phyloP scores from a whole-genome alignment of 192 early-diverging fungal genomes.

The Coemansia sp. region DNA sequence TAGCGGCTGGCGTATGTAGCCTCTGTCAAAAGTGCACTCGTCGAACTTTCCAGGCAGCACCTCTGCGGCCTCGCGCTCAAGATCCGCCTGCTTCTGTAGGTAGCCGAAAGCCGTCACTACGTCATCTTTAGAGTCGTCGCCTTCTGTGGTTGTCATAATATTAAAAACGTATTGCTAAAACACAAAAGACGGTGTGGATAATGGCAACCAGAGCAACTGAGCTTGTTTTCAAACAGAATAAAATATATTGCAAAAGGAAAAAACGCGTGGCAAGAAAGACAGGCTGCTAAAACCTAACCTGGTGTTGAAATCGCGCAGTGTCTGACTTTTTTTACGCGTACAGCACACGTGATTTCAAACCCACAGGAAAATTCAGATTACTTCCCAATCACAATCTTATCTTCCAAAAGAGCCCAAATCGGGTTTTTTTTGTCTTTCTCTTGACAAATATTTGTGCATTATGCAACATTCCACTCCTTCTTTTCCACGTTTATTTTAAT shows the following conservation, averaged over 20 bases:
- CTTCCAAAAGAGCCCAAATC: too few species aligned
- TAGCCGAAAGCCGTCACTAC: conserved; percentile 43
- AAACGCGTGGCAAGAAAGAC: not conserved
- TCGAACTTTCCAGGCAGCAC: conserved; percentile 71
- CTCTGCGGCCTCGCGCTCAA: conserved; percentile 53
- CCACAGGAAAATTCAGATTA: too few species aligned
- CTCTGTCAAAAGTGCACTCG: conserved; percentile 69
- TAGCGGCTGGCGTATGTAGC: conserved; percentile 76
- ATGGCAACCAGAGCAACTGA: not conserved
- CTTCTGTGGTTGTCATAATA: conserved; percentile 5
- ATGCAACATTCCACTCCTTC: not conserved
- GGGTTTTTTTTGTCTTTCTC: not conserved
- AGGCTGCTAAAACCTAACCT: too few species aligned
- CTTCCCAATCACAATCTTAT: too few species aligned
- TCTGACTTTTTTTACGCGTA: too few species aligned
- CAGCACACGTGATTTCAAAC: not conserved
- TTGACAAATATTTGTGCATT: not conserved
- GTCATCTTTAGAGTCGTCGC: not conserved
- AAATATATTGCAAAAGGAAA: not conserved
- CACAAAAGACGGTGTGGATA: not conserved
- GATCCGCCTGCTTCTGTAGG: conserved; percentile 37
- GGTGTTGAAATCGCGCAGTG: too few species aligned
- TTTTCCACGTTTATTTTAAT: not conserved
- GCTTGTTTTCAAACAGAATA: not conserved
- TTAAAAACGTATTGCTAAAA: not conserved